phyloP scores from a whole-genome alignment of 768 basidiomycete genomes.

The Grammothele lineata region DNA sequence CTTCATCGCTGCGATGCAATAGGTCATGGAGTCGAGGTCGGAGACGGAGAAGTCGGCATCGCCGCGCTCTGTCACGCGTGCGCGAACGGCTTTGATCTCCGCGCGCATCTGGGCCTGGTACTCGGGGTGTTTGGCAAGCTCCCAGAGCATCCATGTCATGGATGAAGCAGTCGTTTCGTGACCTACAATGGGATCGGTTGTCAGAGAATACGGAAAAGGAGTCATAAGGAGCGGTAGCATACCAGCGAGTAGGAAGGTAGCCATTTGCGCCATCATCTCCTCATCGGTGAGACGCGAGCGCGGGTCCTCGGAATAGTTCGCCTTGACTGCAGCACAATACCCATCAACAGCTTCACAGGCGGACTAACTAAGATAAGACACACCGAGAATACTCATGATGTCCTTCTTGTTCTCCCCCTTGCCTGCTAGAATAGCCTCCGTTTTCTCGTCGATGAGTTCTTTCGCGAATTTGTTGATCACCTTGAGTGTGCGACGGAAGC shows the following conservation, averaged over 20 bases:
- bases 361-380: too few species aligned
- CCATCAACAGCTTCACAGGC: too few species aligned
- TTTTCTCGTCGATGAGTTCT: slow-evolving; percentile 22
- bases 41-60: slow-evolving; percentile 11
- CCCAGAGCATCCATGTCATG: slow-evolving; percentile 8
- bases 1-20: slow-evolving; percentile 7
- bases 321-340: slow-evolving; percentile 12
- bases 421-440: slow-evolving; percentile 10
- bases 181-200: slow-evolving; percentile 1
- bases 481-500: slow-evolving; percentile 23
- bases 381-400: slow-evolving; percentile 30
- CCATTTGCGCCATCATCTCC: slow-evolving; percentile 18
- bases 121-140: slow-evolving; percentile 7
- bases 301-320: slow-evolving; percentile 13
- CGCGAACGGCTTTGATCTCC: slow-evolving; percentile 18
- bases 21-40: slow-evolving; percentile 8
- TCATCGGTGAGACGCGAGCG: slow-evolving; percentile 3
- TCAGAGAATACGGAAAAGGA: background rate
- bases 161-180: slow-evolving; percentile 13
- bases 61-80: slow-evolving; percentile 2
- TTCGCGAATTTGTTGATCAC: slow-evolving; percentile 22
- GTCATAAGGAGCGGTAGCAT: background rate
- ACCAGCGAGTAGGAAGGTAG: slow-evolving; percentile 14
- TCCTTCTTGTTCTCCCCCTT: slow-evolving; percentile 28
- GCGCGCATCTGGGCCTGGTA: slow-evolving; percentile 12